A percentile compares a stretch with the other conserved stretches of the same genome.
These are phyloP conservation scores for Beta corolliflora DNA, from an alignment of 179 eudicot genomes.

Conservation along the genomic window DNA sequence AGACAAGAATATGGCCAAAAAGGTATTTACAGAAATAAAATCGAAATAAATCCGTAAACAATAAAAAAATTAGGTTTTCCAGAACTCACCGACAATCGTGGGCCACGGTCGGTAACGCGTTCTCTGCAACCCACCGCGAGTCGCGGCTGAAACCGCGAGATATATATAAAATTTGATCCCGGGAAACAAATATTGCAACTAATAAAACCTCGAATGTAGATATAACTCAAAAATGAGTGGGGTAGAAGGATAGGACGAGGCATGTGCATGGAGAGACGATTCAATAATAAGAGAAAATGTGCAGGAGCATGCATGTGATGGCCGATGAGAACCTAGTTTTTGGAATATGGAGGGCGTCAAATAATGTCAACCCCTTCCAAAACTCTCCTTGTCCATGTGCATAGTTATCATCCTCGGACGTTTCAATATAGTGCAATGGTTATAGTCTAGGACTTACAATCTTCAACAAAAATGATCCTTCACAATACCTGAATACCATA, in stretches of 20 bases:
- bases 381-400: neutral
- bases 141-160: too few species aligned
- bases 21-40: too few species aligned
- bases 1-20: too few species aligned
- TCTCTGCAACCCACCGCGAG: too few species aligned
- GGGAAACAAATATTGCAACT: too few species aligned
- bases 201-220: neutral
- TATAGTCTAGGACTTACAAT: neutral
- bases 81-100: too few species aligned
- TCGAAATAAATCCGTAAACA: too few species aligned
- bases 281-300: conserved; percentile 10
- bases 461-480: too few species aligned
- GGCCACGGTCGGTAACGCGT: too few species aligned
- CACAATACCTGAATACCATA: too few species aligned
- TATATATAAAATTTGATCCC: too few species aligned
- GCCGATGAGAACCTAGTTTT: conserved; percentile 1
- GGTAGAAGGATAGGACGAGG: conserved; percentile 26
- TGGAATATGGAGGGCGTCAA: neutral
- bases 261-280: conserved; percentile 30
- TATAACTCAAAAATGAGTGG: conserved; percentile 25
- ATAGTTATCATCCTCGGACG: neutral
- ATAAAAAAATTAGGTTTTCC: too few species aligned
- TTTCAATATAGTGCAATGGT: neutral
- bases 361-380: conserved; percentile 23
- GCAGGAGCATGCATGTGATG: conserved; percentile 32